Evolutionary conservation across 345 rosid genomes (phyloP).

Genomic region (Sonneratia alba): DNA sequence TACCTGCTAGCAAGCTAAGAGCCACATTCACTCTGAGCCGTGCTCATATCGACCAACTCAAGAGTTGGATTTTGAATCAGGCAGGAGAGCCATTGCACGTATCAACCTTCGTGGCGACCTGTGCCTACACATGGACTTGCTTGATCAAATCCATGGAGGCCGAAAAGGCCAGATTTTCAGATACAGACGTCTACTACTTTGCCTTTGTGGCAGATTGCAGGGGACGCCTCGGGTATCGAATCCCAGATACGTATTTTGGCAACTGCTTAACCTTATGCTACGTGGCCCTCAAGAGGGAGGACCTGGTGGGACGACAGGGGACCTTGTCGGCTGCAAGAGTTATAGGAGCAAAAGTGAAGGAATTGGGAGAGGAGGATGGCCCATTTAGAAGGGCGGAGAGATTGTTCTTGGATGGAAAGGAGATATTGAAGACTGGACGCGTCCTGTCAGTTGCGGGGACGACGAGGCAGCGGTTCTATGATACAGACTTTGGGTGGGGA

Average conservation of each 20-base stretch:
- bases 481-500: slow-evolving; percentile 40
- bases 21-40: slow-evolving; percentile 17
- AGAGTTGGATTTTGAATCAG: slow-evolving; percentile 8
- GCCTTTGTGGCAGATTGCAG: slow-evolving; percentile 18
- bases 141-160: slow-evolving; percentile 16
- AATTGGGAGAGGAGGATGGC: slow-evolving; percentile 10
- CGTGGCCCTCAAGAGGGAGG: slow-evolving; percentile 10
- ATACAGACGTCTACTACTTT: slow-evolving; percentile 11
- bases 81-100: not conserved
- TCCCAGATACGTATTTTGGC: slow-evolving; percentile 26
- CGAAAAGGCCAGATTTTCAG: not conserved
- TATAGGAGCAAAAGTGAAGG: slow-evolving; percentile 17
- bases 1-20: slow-evolving; percentile 14
- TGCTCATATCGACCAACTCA: slow-evolving; percentile 12
- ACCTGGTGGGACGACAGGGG: slow-evolving; percentile 23
- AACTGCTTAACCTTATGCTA: slow-evolving; percentile 21
- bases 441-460: slow-evolving; percentile 23
- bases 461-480: slow-evolving; percentile 18
- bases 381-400: slow-evolving; percentile 14
- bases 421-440: not conserved
- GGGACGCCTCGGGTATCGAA: slow-evolving; percentile 3
- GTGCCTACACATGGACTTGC: slow-evolving; percentile 27
- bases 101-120: slow-evolving; percentile 21
- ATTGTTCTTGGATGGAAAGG: slow-evolving; percentile 8
- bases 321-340: slow-evolving; percentile 23